A percentile compares a stretch with the other conserved stretches of the same genome.
Evolutionary conservation across 2,329 filamentous ascomycete species (phyloP).

Genomic region (Penicillium sp.): DNA sequence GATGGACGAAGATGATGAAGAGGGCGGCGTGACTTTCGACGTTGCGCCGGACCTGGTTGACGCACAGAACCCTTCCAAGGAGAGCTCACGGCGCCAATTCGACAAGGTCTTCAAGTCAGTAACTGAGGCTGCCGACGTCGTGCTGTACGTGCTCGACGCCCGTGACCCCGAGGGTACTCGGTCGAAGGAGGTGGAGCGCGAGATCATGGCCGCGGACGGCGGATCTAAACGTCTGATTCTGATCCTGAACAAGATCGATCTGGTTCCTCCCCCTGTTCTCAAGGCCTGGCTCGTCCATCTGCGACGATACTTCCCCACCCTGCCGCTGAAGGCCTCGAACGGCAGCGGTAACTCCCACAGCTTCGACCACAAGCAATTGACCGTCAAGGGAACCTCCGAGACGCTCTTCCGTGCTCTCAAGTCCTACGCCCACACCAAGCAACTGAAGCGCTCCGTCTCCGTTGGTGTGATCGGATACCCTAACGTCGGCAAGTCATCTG

Average conservation of each 20-base stretch:
- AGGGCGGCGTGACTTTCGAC: conserved; percentile 56
- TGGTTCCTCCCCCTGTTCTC: conserved; percentile 79
- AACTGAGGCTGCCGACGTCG: conserved; percentile 83
- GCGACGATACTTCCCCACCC: conserved; percentile 85
- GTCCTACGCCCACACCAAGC: conserved; percentile 78
- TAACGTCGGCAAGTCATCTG: conserved; percentile 94
- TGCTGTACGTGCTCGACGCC: conserved; percentile 91
- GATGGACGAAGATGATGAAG: conserved; percentile 58
- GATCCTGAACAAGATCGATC: conserved; percentile 93
- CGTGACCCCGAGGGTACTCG: conserved; percentile 89
- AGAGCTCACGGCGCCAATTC: conserved; percentile 80
- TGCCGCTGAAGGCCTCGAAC: conserved; percentile 83
- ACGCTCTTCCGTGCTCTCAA: conserved; percentile 89
- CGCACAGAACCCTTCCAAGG: conserved; percentile 43
- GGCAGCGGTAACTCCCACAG: conserved; percentile 83
- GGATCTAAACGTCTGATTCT: conserved; percentile 88
- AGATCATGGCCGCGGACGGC: conserved; percentile 83
- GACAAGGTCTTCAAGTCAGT: conserved; percentile 97
- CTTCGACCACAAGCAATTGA: conserved; percentile 90
- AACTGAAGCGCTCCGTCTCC: conserved; percentile 85
- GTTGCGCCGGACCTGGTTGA: conserved; percentile 53
- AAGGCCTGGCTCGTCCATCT: conserved; percentile 84
- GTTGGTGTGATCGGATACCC: conserved; percentile 95
- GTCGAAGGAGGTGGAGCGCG: conserved; percentile 86
- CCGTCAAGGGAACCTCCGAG: conserved; percentile 81